These are phyloP conservation scores for Hibiscus mutabilis DNA, from an alignment of 345 rosid genomes.

Conservation along the genomic window DNA sequence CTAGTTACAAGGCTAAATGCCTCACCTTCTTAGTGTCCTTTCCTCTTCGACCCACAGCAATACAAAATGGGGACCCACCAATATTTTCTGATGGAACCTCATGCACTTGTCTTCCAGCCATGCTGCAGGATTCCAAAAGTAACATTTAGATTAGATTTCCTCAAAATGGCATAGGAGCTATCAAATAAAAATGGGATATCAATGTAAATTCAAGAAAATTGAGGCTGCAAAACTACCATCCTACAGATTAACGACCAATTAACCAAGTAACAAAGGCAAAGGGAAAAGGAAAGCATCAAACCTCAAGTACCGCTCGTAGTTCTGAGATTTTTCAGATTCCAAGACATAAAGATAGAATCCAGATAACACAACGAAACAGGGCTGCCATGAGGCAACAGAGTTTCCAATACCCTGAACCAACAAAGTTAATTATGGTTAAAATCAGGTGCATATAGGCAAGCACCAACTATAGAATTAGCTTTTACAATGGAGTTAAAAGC, in stretches of 20 bases:
- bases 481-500: conserved; percentile 9
- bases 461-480: conserved; percentile 20
- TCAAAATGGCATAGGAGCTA: conserved; percentile 1
- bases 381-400: conserved; percentile 88
- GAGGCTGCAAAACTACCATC: conserved; percentile 11
- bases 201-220: background rate
- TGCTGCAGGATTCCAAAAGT: conserved; percentile 45
- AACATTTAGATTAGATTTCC: conserved; percentile 8
- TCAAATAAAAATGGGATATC: background rate
- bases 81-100: conserved; percentile 74
- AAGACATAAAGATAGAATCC: conserved; percentile 75
- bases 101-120: conserved; percentile 84
- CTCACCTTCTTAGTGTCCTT: conserved; percentile 68
- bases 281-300: conserved; percentile 25
- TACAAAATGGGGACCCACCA: conserved; percentile 80
- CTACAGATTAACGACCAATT: background rate
- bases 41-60: conserved; percentile 78
- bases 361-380: conserved; percentile 80
- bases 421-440: conserved; percentile 10
- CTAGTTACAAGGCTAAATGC: conserved; percentile 15
- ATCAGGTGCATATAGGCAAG: conserved; percentile 15
- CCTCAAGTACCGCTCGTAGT: conserved; percentile 86
- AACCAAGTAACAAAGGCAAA: conserved; percentile 2
- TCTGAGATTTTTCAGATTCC: conserved; percentile 74
- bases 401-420: conserved; percentile 84